Evolutionary conservation across 1,284 basidiomycete species (phyloP).

Genomic region (Cryptococcus neoformans): DNA sequence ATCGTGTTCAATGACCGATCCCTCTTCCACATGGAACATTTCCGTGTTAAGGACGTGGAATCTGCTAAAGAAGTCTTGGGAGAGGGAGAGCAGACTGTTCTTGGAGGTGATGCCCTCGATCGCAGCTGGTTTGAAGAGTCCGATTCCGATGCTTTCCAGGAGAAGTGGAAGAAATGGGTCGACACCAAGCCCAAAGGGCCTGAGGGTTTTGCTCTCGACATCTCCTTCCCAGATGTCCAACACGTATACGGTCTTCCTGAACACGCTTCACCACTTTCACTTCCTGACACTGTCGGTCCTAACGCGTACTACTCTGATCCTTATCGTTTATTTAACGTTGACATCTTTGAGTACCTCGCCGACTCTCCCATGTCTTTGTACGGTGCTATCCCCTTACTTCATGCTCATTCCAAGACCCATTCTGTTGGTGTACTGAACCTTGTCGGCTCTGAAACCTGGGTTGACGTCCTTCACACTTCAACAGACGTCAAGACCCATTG

Average conservation of each 20-base stretch:
- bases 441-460: constrained; percentile 92
- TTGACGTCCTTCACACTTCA: constrained; percentile 73
- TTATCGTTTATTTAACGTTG: constrained; percentile 92
- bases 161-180: constrained; percentile 77
- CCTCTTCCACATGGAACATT: constrained; percentile 97
- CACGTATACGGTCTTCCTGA: constrained; percentile 96
- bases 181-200: constrained; percentile 97
- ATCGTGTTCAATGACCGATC: constrained; percentile 86
- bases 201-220: constrained; percentile 84
- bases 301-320: constrained; percentile 76
- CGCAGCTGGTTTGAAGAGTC: constrained; percentile 78
- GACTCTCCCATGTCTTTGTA: constrained; percentile 90
- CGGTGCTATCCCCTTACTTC: constrained; percentile 87
- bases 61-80: constrained; percentile 45
- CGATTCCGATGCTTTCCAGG: constrained; percentile 85
- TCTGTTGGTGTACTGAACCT: constrained; percentile 90
- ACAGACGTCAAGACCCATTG: constrained; percentile 79
- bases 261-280: constrained; percentile 85
- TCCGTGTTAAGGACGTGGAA: constrained; percentile 64
- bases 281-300: constrained; percentile 66
- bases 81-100: constrained; percentile 44
- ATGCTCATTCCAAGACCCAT: constrained; percentile 76
- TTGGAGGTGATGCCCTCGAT: constrained; percentile 52
- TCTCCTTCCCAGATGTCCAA: constrained; percentile 85
- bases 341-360: constrained; percentile 95